Base-by-base conservation (phyloP, 805 yeast genomes). In the Candida krabiensis region DNA sequence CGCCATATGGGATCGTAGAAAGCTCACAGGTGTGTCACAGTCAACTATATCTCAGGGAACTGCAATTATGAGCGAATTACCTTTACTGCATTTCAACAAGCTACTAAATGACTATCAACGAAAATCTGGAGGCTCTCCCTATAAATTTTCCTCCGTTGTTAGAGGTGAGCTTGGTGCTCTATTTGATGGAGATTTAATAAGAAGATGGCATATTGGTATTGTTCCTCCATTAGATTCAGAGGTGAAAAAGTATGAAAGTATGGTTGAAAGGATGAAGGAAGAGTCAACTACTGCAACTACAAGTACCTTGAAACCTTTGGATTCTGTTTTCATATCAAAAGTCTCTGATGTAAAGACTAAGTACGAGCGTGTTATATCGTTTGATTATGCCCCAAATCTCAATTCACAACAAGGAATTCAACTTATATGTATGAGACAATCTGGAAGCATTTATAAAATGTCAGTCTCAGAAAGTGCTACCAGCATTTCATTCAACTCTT, bases 381-480 rank as follows among this genome's bases (percentile, higher is more conserved):
- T 83, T 62, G 96, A 89, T 58, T 89, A 88, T 56, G 76, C 81
- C n/a, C 79, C 82, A 1, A 79, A 75, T 40, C 43, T 62, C 3
- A 38, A 53, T 5, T 65, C 77, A 2, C 63, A 58, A n/a, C 71
- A 80, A 16, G 74, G 78, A 1, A 73, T 85, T 7, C 79, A 83
- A 49, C 70, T 86, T 40, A 79, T 90, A 19, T 89, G 97, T 60
- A 83, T 90, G 84, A 70, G 96, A 47, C 95, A 87, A 52, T 85
- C 95, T 1, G 97, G 97, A 3, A 83, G 86, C 37, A 80, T 89
- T 0, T 89, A 85, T 60, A 70, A 83, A 41, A 86, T 86, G 90
- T 75, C 83, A 0, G 85, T 83, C 0, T 63, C 69, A 1, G 91
- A 86, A 55, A 75, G 84, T 34, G 80, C 80, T 22, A 78, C 79